Evolutionary conservation across 2,329 filamentous ascomycete genomes (phyloP).

Genomic region (Graphium sp.): DNA sequence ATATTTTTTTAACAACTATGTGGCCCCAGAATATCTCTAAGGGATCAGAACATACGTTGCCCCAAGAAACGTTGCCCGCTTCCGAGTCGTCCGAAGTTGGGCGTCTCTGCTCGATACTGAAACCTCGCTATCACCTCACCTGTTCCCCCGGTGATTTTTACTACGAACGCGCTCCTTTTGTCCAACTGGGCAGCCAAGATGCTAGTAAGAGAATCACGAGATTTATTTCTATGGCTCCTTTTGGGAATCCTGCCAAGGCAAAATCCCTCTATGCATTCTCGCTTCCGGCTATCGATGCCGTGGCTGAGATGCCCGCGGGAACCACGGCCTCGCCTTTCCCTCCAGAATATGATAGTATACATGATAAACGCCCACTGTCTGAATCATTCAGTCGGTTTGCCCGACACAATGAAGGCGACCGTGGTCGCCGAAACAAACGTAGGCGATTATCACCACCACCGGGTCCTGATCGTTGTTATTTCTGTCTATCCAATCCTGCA

Average conservation of each 20-base stretch:
- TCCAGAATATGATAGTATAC: too few relatives aligned
- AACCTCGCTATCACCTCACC: conserved; percentile 85
- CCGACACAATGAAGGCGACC: conserved; percentile 23
- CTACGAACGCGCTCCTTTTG: conserved; percentile 87
- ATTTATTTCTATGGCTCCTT: conserved; percentile 78
- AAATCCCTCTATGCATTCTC: conserved; percentile 70
- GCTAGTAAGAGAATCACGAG: conserved; percentile 43
- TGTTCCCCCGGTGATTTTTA: conserved; percentile 48
- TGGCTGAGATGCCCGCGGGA: conserved; percentile 46
- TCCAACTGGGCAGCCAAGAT: conserved; percentile 42
- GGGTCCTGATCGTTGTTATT: conserved; percentile 74
- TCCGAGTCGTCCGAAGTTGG: conserved; percentile 49
- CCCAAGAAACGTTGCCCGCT: conserved; percentile 6
- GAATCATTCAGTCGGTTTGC: conserved; percentile 37
- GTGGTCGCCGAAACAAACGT: conserved; percentile 26
- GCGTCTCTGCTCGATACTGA: conserved; percentile 61
- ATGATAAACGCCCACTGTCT: conserved; percentile 42
- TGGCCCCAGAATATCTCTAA: conserved; percentile 66
- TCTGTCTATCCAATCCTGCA: conserved; percentile 80
- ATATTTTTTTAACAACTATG: conserved; percentile 73
- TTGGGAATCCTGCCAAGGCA: conserved; percentile 57
- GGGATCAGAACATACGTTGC: conserved; percentile 45
- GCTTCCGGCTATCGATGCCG: conserved; percentile 46
- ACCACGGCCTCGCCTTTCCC: conserved; percentile 63
- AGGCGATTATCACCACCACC: conserved; percentile 36